Base-by-base conservation (phyloP, 768 basidiomycete species). In the Sistotremastrum niveocremeum region DNA sequence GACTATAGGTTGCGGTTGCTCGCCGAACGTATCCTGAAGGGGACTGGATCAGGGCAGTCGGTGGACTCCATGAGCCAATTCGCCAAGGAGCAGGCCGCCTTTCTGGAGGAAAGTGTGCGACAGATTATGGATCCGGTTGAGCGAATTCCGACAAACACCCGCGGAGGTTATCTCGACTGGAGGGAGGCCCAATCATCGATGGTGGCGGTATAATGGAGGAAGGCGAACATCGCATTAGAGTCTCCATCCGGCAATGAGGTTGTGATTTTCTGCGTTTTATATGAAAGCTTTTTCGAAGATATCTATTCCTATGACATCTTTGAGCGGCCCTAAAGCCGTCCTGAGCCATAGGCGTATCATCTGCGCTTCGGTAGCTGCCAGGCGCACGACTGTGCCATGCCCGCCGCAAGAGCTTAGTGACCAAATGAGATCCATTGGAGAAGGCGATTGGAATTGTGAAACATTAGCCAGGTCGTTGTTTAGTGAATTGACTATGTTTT, bases 301-400 rank as follows among this genome's bases (percentile, higher is more conserved):
- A 54, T 87, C 84, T 41, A 53, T 51, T 11, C 86, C 84, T 46
- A 86, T 55, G 9, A 76, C 57, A 37, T 62, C 57, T 57, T 77
- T 69, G 10, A 86, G 51, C 3, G 63, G 67, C 32, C 47, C 50
- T 47, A 93, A 62, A 1, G 70, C 68, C 6, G 68, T 67, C 47
- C 68, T 69, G 20, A 95, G 60, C 84, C 85, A 93, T 10, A 56
- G 52, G 59, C 73, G 78, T 11, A 88, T 84, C 36, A 66, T 65
- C 62, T 93, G 87, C 35, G 84, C 79, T 55, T 86, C 84, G 54
- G 64, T 68, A 11, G 77, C 90, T 6, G 85, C 87, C 7, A 79
- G 72, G 52, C 89, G 73, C 45, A 94, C 60, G 32, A 95, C 64
- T 48, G 57, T 58, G 34, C 65, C 65, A 31, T 61, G 58, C 20